A percentile compares a stretch with the other conserved stretches of the same genome.
phyloP scores from a whole-genome alignment of 495 filamentous ascomycete genomes.

The Aspergillus hancockii region DNA sequence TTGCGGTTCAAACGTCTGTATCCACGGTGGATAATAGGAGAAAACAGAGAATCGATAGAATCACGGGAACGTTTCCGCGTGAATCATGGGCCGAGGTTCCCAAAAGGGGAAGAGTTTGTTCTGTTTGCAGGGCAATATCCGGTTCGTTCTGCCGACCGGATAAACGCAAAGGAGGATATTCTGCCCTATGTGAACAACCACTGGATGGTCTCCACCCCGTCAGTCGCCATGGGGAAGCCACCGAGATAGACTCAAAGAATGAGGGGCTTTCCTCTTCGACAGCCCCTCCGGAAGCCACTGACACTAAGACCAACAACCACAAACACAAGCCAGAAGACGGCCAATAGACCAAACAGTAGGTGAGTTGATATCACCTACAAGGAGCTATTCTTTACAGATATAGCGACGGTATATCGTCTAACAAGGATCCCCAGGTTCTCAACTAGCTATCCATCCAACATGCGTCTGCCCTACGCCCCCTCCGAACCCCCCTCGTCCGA shows the following conservation, averaged over 20 bases:
- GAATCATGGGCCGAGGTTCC: too few relatives aligned
- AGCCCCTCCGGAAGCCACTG: background rate
- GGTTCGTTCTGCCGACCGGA: background rate
- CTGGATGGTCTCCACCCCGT: background rate
- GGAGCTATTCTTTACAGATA: background rate
- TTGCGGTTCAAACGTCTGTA: too few relatives aligned
- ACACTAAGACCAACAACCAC: background rate
- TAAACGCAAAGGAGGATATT: background rate
- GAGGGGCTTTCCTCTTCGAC: background rate
- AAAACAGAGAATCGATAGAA: too few relatives aligned
- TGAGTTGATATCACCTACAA: background rate
- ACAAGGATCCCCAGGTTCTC: background rate
- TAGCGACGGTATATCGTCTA: background rate
- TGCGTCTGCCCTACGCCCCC: conserved; percentile 69
- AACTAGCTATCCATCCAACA: conserved; percentile 28
- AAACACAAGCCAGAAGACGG: background rate
- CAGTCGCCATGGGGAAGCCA: background rate
- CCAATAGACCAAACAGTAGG: background rate
- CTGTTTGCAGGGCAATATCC: background rate
- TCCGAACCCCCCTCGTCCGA: conserved; percentile 40
- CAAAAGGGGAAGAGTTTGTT: background rate
- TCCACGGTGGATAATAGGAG: too few relatives aligned
- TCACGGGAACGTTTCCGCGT: too few relatives aligned
- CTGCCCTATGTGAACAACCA: too few relatives aligned
- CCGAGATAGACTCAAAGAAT: background rate